These are phyloP conservation scores for Lentinula detonsa DNA, from an alignment of 768 basidiomycete species.

Conservation along the genomic window DNA sequence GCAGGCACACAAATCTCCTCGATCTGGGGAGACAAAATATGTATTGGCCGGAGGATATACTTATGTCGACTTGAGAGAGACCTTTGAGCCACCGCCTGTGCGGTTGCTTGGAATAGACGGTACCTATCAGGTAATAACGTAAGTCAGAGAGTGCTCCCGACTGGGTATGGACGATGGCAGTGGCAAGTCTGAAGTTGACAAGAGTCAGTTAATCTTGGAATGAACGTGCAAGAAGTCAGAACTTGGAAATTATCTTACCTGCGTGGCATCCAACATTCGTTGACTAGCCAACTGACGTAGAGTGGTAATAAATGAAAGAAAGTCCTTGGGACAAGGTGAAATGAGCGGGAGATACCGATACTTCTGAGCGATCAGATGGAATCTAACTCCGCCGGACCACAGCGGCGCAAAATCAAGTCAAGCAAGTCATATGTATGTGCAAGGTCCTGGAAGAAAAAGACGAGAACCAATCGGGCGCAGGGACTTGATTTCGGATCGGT, in stretches of 20 bases:
- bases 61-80: background rate
- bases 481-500: slow-evolving; percentile 40
- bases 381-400: slow-evolving; percentile 36
- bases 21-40: background rate
- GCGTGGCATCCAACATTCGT: slow-evolving; percentile 1
- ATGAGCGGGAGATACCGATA: slow-evolving; percentile 15
- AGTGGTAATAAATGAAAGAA: background rate
- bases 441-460: background rate
- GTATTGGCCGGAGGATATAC: background rate
- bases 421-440: background rate
- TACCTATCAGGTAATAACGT: background rate
- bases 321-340: slow-evolving; percentile 20
- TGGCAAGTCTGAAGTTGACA: background rate
- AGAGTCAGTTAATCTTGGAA: background rate
- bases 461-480: slow-evolving; percentile 13
- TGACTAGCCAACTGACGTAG: background rate
- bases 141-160: background rate
- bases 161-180: background rate
- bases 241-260: slow-evolving; percentile 6
- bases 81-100: background rate
- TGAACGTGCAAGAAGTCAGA: background rate
- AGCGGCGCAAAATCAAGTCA: slow-evolving; percentile 7
- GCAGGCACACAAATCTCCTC: slow-evolving; percentile 2
- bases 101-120: background rate
- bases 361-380: slow-evolving; percentile 20